A percentile compares a stretch with the other conserved stretches of the same genome.
Conservation (phyloP, 176 grass and related monocot species). For the Bothriochloa decipiens region DNA sequence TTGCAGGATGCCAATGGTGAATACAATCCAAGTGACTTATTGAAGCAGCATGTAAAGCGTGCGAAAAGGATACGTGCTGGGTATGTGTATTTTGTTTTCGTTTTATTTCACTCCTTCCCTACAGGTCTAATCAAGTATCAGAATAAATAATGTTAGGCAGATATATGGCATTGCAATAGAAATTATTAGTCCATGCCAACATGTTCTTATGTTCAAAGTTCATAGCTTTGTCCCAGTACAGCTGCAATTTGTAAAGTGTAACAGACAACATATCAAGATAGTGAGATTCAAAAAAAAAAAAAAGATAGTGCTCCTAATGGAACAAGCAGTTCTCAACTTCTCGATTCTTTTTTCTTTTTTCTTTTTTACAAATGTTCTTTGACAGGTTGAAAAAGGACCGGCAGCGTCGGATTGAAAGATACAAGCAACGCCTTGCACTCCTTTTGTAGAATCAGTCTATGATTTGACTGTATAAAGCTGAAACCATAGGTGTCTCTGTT, state of each 20-base stretch:
- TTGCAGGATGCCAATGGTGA: slow-evolving; percentile 57
- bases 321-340: background rate
- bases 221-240: slow-evolving; percentile 5
- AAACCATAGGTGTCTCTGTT: slow-evolving; percentile 33
- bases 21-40: slow-evolving; percentile 48
- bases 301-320: background rate
- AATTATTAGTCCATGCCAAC: background rate
- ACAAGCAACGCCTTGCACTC: slow-evolving; percentile 78
- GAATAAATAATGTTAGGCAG: slow-evolving; percentile 10
- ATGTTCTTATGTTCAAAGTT: background rate
- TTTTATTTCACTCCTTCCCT: background rate
- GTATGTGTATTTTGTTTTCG: slow-evolving; percentile 29
- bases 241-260: background rate
- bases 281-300: background rate
- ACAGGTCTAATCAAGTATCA: slow-evolving; percentile 2
- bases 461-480: background rate
- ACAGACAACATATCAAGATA: background rate
- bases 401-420: slow-evolving; percentile 72
- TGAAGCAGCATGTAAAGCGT: slow-evolving; percentile 63
- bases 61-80: slow-evolving; percentile 60
- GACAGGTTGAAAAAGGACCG: slow-evolving; percentile 64
- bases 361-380: slow-evolving; percentile 19
- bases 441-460: slow-evolving; percentile 44
- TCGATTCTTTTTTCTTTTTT: background rate
- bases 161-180: slow-evolving; percentile 15